Base-by-base conservation (phyloP, 108 stramenopile genomes). In the Nitzschia sp. region DNA sequence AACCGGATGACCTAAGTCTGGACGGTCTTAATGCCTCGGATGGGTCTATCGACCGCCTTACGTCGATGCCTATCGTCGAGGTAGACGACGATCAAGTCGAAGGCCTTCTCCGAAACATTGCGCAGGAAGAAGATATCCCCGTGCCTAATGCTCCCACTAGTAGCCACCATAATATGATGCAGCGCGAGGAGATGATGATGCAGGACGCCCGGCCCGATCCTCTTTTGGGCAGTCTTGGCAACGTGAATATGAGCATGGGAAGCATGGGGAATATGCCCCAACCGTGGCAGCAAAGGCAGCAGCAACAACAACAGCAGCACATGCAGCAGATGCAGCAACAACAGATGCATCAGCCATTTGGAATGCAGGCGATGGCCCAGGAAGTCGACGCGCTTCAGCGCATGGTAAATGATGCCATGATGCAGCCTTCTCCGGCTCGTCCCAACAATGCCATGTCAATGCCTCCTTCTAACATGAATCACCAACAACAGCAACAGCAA, bases 401-500 rank as follows among this genome's bases (percentile, higher is more conserved):
- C 13, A 30, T 2, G 56, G 56, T 58, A 1, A 31, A 58, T 34
- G 15, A 58, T n/a, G 56, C 56, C 32, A 15, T 63, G 17, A 63
- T 45, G 61, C 26, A 38, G 2, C 16, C 15, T 11, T 16, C 58
- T 2, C 1, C 26, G 29, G 19, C 16, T 36, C 31, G 21, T 63
- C 1, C 61, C 45, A 27, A 63, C 61, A 38, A 59, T 29, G 48
- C 33, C 17, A 2, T 29, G 47, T 48, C 25, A 50, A 25, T 45
- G 16, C 45, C 34, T 8, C 62, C 44, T 22, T 25, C 28, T 27
- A 27, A 5, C 41, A 46, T 53, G 47, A 46, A 60, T 41, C 46
- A 53, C 9, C 66, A 67, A 30, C 64, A 65, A 48, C 64, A 53
- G 50, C 64, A 65, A 31, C 64, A 53, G 28, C 48, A 50, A 50